Evolutionary conservation across 306 rosid genomes (phyloP).

Genomic region (Glycine tomentella): DNA sequence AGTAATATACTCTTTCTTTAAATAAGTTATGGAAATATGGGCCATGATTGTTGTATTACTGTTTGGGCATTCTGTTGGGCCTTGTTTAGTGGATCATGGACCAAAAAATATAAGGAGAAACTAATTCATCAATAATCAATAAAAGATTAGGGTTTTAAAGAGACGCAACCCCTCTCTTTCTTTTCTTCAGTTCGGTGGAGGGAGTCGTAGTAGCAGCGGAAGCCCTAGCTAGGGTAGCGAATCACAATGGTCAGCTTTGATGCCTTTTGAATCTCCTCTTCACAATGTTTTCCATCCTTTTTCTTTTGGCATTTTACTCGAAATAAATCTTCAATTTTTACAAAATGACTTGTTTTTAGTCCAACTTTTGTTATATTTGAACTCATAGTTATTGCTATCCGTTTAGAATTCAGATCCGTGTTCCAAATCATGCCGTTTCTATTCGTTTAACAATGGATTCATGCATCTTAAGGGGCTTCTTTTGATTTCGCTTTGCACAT

Average conservation of each 20-base stretch:
- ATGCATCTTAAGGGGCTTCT: background rate
- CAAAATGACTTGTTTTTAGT: background rate
- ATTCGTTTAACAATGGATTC: too few species aligned
- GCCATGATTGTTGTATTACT: background rate
- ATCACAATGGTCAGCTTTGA: background rate
- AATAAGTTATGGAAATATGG: background rate
- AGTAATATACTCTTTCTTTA: too few species aligned
- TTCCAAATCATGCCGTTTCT: background rate
- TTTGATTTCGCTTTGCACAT: background rate
- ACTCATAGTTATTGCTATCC: background rate
- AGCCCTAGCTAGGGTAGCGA: background rate
- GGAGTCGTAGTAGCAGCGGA: conserved; percentile 14
- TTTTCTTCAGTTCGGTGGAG: background rate
- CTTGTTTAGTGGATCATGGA: background rate
- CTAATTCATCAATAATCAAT: too few species aligned
- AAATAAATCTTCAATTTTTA: background rate
- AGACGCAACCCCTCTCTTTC: background rate
- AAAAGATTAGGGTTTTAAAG: background rate
- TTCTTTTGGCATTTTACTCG: background rate
- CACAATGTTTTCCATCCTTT: background rate
- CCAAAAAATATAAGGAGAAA: background rate
- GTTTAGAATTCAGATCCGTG: background rate
- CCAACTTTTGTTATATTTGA: background rate
- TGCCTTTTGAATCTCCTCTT: background rate
- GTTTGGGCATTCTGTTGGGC: background rate